A percentile compares a stretch with the other conserved stretches of the same genome.
These are phyloP conservation scores for Blepharisma japonicum DNA, from an alignment of 73 alveolate genomes.

Conservation along the genomic window DNA sequence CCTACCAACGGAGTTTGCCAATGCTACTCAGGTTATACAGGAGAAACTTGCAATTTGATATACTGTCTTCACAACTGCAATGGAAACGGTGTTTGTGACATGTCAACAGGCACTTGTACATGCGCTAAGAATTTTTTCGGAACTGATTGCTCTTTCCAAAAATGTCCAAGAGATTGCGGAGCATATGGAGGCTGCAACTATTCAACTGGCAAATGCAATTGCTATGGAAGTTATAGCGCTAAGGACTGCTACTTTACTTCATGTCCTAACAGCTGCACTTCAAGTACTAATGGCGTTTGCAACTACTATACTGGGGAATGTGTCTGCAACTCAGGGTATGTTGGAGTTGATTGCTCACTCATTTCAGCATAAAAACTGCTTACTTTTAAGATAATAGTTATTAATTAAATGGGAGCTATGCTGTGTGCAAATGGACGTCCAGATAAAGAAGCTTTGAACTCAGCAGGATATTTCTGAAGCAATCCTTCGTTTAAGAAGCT, in stretches of 20 bases:
- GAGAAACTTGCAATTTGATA: constrained; percentile 1
- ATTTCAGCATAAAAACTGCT: no score
- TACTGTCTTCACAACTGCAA: neutral
- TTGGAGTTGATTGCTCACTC: constrained; percentile 18
- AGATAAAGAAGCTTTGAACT: neutral
- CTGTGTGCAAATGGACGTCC: no score
- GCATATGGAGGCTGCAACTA: constrained; percentile 28
- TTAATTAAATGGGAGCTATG: no score
- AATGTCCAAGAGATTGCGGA: constrained; percentile 24
- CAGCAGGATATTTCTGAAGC: neutral
- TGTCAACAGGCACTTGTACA: constrained; percentile 2
- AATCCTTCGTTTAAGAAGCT: neutral
- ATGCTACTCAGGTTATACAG: constrained; percentile 11
- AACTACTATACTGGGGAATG: constrained; percentile 21
- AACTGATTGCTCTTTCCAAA: constrained; percentile 4
- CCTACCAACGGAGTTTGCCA: neutral
- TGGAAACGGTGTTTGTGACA: neutral
- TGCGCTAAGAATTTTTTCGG: neutral
- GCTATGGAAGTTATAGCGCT: constrained; percentile 5
- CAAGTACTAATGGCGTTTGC: constrained; percentile 8
- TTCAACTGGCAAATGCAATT: constrained; percentile 25
- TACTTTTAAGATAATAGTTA: no score
- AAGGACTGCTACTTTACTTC: constrained; percentile 12
- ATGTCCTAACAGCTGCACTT: neutral
- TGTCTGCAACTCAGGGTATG: constrained; percentile 6